phyloP scores from a whole-genome alignment of 805 yeast species.

The Tanozyma kutaoensis region DNA sequence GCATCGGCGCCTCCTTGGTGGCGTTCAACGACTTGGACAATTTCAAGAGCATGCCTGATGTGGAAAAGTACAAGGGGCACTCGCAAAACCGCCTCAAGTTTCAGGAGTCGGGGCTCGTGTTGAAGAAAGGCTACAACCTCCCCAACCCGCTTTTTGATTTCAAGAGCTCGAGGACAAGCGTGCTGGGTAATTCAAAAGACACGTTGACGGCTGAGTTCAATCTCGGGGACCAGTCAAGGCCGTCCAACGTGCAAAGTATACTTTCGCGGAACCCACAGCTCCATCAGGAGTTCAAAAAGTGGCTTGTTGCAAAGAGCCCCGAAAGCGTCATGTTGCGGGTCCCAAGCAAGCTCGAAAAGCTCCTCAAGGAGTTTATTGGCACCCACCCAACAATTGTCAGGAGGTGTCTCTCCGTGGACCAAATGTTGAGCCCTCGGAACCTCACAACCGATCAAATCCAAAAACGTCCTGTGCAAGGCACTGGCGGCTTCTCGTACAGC shows the following conservation, averaged over 20 bases:
- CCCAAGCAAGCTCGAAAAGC: slow-evolving; percentile 12
- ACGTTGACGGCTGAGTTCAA: slow-evolving; percentile 19
- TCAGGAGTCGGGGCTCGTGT: slow-evolving; percentile 51
- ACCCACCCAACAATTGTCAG: slow-evolving; percentile 9
- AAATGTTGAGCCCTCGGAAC: slow-evolving; percentile 10
- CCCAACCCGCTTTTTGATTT: slow-evolving; percentile 30
- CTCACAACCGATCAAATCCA: slow-evolving; percentile 4
- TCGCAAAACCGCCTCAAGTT: slow-evolving; percentile 51
- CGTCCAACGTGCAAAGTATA: slow-evolving; percentile 15
- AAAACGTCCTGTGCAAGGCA: slow-evolving; percentile 35
- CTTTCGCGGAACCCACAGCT: slow-evolving; percentile 30
- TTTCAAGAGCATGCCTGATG: slow-evolving; percentile 54
- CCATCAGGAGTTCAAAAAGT: slow-evolving; percentile 39
- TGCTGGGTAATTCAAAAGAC: slow-evolving; percentile 10
- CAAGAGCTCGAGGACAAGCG: slow-evolving; percentile 9
- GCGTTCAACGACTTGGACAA: slow-evolving; percentile 58
- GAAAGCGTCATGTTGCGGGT: slow-evolving; percentile 13
- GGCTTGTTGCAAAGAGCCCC: slow-evolving; percentile 40
- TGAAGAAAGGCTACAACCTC: slow-evolving; percentile 16
- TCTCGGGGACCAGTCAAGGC: slow-evolving; percentile 13
- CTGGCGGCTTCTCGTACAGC: slow-evolving; percentile 65
- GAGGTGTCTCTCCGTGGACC: slow-evolving; percentile 9
- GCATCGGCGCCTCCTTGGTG: slow-evolving; percentile 43
- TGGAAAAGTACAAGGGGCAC: slow-evolving; percentile 48
- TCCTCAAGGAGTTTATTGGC: slow-evolving; percentile 20